phyloP scores from a whole-genome alignment of 176 grass and related monocot species.

The Triticum aestivum region IWGSC_CS_RefSeq_v2.1 NC_057813.1:695443037-695443536 shows the following conservation, averaged over 20 bases:
- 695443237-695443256: not conserved
- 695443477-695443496: conserved; percentile 60
- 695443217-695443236: not conserved
- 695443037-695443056: not conserved
- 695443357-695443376: conserved; percentile 67
- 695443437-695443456: conserved; percentile 72
- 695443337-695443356: conserved; percentile 56
- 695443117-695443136: no score
- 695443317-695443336: not conserved
- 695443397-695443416: conserved; percentile 76
- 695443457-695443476: conserved; percentile 56
- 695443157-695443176: not conserved
- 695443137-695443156: not conserved
- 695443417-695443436: conserved; percentile 40
- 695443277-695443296: not conserved
- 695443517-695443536: conserved; percentile 60
- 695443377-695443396: conserved; percentile 58
- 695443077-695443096: not conserved
- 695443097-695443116: not conserved
- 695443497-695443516: conserved; percentile 65
- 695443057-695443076: not conserved
- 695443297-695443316: not conserved
- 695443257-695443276: not conserved
- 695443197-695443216: not conserved
- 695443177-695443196: not conserved